Conservation (phyloP, 2,329 filamentous ascomycete genomes). For the Didymella pinodella region DNA sequence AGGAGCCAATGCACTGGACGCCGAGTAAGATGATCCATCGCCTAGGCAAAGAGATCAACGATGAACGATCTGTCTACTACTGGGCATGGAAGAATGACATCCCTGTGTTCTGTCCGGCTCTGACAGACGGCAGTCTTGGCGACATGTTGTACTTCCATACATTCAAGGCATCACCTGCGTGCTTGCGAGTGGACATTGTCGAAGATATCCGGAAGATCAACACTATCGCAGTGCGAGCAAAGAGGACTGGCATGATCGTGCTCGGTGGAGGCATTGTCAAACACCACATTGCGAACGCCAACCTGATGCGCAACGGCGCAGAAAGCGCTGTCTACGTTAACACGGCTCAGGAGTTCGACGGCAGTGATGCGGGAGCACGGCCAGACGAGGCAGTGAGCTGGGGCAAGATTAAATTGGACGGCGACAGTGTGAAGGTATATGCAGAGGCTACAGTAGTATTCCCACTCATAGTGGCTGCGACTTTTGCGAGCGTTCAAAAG, state of each 20-base stretch:
- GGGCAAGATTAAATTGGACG: conserved; percentile 95
- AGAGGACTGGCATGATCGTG: conserved; percentile 92
- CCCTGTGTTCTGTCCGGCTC: conserved; percentile 92
- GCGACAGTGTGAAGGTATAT: conserved; percentile 85
- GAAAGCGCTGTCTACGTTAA: conserved; percentile 98
- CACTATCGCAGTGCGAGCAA: conserved; percentile 85
- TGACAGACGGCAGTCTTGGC: conserved; percentile 93
- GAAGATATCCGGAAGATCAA: conserved; percentile 94
- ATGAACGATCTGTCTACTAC: conserved; percentile 91
- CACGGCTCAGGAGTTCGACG: conserved; percentile 96
- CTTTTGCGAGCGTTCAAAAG: conserved; percentile 60
- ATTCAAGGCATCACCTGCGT: conserved; percentile 83
- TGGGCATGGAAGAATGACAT: conserved; percentile 98
- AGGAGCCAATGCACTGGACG: conserved; percentile 84
- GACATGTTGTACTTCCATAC: conserved; percentile 99
- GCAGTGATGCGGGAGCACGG: conserved; percentile 91
- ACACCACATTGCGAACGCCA: conserved; percentile 98
- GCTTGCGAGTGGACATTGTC: conserved; percentile 88
- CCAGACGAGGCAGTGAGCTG: conserved; percentile 98
- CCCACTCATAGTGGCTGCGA: conserved; percentile 71
- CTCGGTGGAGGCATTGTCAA: conserved; percentile 95
- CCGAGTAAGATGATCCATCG: conserved; percentile 90
- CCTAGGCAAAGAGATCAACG: conserved; percentile 91
- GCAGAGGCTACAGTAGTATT: conserved; percentile 73
- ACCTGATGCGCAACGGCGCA: conserved; percentile 95